Evolutionary conservation across 345 rosid species (phyloP).

Genomic region (Capsella bursapastoris): DNA sequence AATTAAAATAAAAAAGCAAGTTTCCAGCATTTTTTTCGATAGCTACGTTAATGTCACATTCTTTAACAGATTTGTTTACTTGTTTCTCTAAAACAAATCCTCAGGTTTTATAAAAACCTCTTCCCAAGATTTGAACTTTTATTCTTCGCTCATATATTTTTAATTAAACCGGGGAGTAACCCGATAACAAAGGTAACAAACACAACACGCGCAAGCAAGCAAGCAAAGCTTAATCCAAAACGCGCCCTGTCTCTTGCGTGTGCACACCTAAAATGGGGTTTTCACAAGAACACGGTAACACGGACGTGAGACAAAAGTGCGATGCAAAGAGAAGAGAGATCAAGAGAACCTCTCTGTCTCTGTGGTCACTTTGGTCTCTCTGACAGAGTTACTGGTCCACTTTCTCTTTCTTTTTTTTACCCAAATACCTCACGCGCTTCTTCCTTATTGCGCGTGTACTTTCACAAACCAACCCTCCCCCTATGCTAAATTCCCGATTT

Average conservation of each 20-base stretch:
- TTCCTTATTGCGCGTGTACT: constrained; percentile 24
- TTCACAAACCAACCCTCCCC: background rate
- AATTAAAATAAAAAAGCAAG: background rate
- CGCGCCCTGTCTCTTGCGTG: constrained; percentile 29
- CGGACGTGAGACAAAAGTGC: constrained; percentile 51
- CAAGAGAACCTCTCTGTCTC: background rate
- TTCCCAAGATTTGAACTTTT: constrained; percentile 38
- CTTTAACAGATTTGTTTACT: constrained; percentile 14
- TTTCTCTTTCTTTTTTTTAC: constrained; percentile 20
- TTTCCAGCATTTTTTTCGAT: constrained; percentile 41
- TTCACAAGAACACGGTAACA: constrained; percentile 16
- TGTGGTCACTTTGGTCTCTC: constrained; percentile 46
- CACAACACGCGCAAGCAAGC: too few species aligned
- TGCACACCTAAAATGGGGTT: background rate
- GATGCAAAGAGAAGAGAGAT: background rate
- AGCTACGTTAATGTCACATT: constrained; percentile 8
- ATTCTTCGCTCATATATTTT: too few species aligned
- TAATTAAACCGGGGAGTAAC: constrained; percentile 15
- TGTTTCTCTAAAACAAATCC: constrained; percentile 11
- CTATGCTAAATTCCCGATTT: background rate
- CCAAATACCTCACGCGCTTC: constrained; percentile 51
- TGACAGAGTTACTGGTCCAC: constrained; percentile 53
- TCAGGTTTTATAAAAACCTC: constrained; percentile 28
- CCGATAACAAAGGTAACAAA: background rate
- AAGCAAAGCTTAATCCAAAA: background rate